A percentile compares a stretch with the other conserved stretches of the same genome.
Evolutionary conservation across 306 rosid species (phyloP).

Genomic region (Neltuma alba): DNA sequence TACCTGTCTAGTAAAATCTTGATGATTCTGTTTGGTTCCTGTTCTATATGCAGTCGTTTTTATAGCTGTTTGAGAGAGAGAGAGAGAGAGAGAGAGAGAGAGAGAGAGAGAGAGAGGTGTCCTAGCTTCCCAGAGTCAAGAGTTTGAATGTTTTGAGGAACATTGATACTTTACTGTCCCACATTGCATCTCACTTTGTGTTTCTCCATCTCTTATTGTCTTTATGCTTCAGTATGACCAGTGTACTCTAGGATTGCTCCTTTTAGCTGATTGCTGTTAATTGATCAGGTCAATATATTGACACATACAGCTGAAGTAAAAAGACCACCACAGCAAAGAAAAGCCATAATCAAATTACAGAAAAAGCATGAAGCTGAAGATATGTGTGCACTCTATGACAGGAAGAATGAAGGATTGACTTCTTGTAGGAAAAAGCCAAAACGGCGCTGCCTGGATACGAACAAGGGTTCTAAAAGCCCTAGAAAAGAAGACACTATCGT

Average conservation of each 20-base stretch:
- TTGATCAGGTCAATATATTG: constrained; percentile 67
- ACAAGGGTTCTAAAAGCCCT: constrained; percentile 28
- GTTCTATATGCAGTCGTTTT: background rate
- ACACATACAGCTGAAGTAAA: constrained; percentile 59
- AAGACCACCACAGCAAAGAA: constrained; percentile 41
- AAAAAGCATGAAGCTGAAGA: constrained; percentile 48
- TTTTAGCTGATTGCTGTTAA: constrained; percentile 11
- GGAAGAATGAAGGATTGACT: constrained; percentile 17
- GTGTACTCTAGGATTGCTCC: background rate
- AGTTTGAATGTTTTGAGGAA: constrained; percentile 7
- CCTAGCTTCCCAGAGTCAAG: background rate
- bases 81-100: background rate
- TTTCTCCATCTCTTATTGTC: background rate
- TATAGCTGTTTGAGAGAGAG: background rate
- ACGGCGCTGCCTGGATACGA: constrained; percentile 9
- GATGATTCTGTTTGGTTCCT: background rate
- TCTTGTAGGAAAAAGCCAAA: constrained; percentile 11
- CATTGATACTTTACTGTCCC: background rate
- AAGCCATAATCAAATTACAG: constrained; percentile 46
- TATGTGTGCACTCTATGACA: constrained; percentile 37
- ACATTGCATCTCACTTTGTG: background rate
- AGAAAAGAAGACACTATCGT: constrained; percentile 24
- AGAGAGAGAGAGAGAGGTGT: background rate
- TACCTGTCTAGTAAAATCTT: background rate
- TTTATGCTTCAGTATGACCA: background rate